A percentile compares a stretch with the other conserved stretches of the same genome.
These are phyloP conservation scores for Metschnikowia anglica DNA, from an alignment of 805 yeast genomes.

Conservation along the genomic window DNA sequence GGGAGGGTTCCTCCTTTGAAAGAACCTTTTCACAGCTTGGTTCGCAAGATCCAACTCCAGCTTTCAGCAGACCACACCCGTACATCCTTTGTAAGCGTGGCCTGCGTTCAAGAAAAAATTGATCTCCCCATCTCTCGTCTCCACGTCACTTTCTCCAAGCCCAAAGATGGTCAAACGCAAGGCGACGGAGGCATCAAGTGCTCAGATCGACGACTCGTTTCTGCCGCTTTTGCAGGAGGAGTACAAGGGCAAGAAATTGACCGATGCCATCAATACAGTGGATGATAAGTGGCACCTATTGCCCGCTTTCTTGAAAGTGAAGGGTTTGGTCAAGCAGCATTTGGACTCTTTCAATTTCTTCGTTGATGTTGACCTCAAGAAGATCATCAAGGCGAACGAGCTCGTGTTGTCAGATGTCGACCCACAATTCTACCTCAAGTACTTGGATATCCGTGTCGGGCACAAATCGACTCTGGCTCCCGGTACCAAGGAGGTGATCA, in stretches of 20 bases:
- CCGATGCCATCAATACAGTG: slow-evolving; percentile 87
- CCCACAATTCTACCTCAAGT: slow-evolving; percentile 92
- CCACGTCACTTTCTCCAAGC: not conserved
- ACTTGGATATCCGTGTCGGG: slow-evolving; percentile 91
- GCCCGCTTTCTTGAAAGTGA: slow-evolving; percentile 94
- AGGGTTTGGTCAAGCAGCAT: slow-evolving; percentile 96
- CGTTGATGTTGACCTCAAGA: slow-evolving; percentile 88
- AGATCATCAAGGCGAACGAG: slow-evolving; percentile 90
- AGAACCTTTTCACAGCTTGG: not conserved
- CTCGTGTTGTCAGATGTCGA: slow-evolving; percentile 89
- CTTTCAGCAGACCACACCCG: slow-evolving; percentile 14
- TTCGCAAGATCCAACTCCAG: not conserved
- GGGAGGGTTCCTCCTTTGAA: too few relatives aligned
- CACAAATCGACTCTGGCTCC: slow-evolving; percentile 57
- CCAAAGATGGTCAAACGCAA: slow-evolving; percentile 17
- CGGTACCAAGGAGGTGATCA: slow-evolving; percentile 55
- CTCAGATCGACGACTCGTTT: slow-evolving; percentile 55
- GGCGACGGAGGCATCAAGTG: slow-evolving; percentile 11
- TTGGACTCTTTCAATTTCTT: slow-evolving; percentile 97
- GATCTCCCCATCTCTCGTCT: slow-evolving; percentile 5
- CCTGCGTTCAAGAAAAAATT: not conserved
- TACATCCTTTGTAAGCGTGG: slow-evolving; percentile 13
- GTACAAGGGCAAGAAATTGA: slow-evolving; percentile 80
- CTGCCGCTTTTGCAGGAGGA: slow-evolving; percentile 74
- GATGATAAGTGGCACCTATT: slow-evolving; percentile 95